Evolutionary conservation across 371 early-diverging fungal species (phyloP).

Genomic region (Blakeslea trispora): DNA sequence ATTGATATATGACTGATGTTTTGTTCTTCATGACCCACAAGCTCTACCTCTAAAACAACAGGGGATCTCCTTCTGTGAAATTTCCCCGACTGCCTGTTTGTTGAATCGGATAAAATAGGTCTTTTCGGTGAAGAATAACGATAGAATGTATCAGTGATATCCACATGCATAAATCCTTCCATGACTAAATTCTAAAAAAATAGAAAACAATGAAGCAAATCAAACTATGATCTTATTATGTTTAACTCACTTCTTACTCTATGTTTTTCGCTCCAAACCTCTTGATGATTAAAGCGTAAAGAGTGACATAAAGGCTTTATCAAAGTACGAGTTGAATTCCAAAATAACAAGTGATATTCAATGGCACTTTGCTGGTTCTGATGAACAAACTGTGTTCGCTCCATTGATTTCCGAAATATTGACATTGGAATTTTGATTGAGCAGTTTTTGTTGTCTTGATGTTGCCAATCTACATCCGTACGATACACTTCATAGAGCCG

Average conservation of each 20-base stretch:
- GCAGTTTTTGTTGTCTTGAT: not conserved
- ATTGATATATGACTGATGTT: constrained; percentile 30
- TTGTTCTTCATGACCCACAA: constrained; percentile 19
- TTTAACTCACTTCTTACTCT: constrained; percentile 1
- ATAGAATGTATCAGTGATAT: constrained; percentile 14
- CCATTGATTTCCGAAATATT: constrained; percentile 16
- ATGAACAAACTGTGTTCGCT: constrained; percentile 8
- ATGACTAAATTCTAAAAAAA: constrained; percentile 10
- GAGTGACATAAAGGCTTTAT: constrained; percentile 24
- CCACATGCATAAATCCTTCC: constrained; percentile 30
- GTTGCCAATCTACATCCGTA: constrained; percentile 20
- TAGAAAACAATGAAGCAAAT: not conserved
- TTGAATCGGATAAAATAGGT: too few relatives aligned
- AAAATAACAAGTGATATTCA: constrained; percentile 25
- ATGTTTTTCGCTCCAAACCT: constrained; percentile 16
- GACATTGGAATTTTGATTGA: constrained; percentile 12
- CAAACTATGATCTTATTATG: too few relatives aligned
- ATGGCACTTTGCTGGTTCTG: constrained; percentile 5
- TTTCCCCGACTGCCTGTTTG: not conserved
- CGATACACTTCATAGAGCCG: constrained; percentile 23
- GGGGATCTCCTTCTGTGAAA: not conserved
- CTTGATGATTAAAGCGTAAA: constrained; percentile 8
- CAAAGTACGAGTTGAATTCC: constrained; percentile 26
- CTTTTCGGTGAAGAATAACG: not conserved
- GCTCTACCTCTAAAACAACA: constrained; percentile 12